Evolutionary conservation across 1,139 yeast genomes (phyloP), one percentile per base, ranked within the genome.

Genomic region (Petasospora rhodanensis): DNA sequence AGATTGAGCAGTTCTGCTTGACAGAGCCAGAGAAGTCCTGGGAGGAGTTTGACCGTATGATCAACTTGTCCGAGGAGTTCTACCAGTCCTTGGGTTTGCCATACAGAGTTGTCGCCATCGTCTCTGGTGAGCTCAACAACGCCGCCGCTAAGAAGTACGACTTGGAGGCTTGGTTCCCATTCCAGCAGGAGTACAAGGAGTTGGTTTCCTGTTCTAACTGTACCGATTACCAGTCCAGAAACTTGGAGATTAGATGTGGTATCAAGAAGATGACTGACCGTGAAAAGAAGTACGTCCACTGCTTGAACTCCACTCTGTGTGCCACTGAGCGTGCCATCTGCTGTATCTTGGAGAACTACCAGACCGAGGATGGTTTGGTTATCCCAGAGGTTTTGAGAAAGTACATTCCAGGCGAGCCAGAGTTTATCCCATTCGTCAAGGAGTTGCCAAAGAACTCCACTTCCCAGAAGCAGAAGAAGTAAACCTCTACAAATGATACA

Each of bases 111-210:
- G 98, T 93, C 43, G 95, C 95, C 50, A 91, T 93, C 63, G 98
- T 93, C 42, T 85, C 96, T 42, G 98, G 98, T 50, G 99, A 91
- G 68, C 78, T 93, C 60, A 93, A 93, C 74, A 91, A 93, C 54
- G 97, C 99, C 37, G 98, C 98, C 42, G 96, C 98, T 49, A 91
- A 91, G 73, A 91, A 91, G 67, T 91, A 81, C 70, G 99, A 91
- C 67, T 74, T 91, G 59, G 99, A 91, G 71, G 99, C 99, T 29
- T 91, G 99, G 99, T 93, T 91, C 94, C 99, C 99, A 57, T 91
- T 73, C 84, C 98, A 91, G 73, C 76, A 87, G 63, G 98, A 93
- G 66, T 93, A 85, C 70, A 93, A 93, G 70, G 99, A 91, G 70
- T 77, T 91, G 54, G 98, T 93, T 41, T 86, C 96, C 17, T 91